These are phyloP conservation scores for Alternaria viburni DNA, from an alignment of 2,329 filamentous ascomycete genomes.

Conservation along the genomic window DNA sequence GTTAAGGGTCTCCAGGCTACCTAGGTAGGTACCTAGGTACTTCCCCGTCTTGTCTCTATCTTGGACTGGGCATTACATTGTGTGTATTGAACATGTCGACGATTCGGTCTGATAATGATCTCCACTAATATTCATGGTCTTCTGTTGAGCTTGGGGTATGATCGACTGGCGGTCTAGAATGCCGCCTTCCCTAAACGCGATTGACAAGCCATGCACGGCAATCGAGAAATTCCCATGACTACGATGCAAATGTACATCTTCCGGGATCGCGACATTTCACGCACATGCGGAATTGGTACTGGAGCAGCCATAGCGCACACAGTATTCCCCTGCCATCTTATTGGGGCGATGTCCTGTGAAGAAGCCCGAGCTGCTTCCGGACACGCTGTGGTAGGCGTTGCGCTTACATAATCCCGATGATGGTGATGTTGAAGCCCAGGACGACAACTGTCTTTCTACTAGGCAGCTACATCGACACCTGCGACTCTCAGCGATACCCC, in stretches of 20 bases:
- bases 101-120: background rate
- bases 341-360: background rate
- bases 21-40: background rate
- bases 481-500: background rate
- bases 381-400: background rate
- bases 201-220: background rate
- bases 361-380: background rate
- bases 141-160: background rate
- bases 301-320: background rate
- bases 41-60: background rate
- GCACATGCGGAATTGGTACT: background rate
- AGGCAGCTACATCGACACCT: constrained; percentile 21
- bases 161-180: background rate
- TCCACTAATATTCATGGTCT: background rate
- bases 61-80: background rate
- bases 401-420: constrained; percentile 9
- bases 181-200: background rate
- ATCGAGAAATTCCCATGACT: background rate
- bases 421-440: constrained; percentile 7
- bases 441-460: constrained; percentile 30
- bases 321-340: background rate
- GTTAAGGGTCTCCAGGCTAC: background rate
- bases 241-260: background rate
- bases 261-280: background rate
- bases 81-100: background rate